A percentile compares a stretch with the other conserved stretches of the same genome.
Conservation (phyloP, 2,329 filamentous ascomycete species). For the Chaetothyriales sp. region DNA sequence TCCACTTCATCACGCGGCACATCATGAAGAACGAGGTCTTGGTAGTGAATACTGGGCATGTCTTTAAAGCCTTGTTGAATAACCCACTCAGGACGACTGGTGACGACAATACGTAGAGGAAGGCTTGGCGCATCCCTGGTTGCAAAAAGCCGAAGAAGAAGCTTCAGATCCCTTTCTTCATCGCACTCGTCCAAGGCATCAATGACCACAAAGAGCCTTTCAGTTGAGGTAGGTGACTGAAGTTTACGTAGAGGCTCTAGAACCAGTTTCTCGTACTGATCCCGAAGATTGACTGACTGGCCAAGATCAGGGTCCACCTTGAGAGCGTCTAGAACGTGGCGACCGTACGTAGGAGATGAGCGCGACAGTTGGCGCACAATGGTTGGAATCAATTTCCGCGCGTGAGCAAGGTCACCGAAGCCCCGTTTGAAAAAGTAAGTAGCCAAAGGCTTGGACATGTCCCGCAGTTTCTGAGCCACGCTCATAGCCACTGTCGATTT, state of each 20-base stretch:
- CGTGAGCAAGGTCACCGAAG: neutral
- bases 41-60: neutral
- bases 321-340: neutral
- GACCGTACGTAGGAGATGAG: neutral
- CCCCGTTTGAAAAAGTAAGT: neutral
- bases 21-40: neutral
- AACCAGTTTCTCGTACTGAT: no score
- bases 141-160: no score
- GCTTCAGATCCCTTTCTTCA: no score
- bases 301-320: neutral
- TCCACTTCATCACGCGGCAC: neutral
- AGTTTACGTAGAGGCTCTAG: no score
- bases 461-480: slow-evolving; percentile 11
- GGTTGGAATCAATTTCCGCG: neutral
- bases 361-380: neutral
- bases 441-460: neutral
- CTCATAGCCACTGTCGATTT: slow-evolving; percentile 26
- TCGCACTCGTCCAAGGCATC: no score
- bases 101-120: neutral
- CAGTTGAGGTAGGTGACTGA: no score
- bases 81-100: neutral
- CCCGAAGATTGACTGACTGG: no score
- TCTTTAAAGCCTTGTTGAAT: neutral
- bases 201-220: no score
- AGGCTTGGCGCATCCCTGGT: no score